Conservation (phyloP, 176 grass and related monocot genomes). For the Zoysia japonica region DNA sequence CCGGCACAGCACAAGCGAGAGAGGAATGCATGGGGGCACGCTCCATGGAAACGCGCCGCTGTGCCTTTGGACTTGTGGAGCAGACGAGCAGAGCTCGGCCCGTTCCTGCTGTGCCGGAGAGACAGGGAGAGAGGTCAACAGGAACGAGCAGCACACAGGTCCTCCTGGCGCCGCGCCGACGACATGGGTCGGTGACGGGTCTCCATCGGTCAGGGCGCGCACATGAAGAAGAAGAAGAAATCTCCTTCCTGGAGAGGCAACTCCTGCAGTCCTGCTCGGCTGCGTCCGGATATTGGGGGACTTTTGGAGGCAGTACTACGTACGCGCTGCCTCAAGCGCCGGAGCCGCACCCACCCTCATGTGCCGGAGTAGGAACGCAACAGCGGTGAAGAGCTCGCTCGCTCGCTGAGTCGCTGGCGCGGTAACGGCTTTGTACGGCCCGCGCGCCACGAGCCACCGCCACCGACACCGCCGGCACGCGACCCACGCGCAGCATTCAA, state of each 20-base stretch:
- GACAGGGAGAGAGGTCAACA: no score
- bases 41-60: neutral
- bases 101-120: no score
- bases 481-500: neutral
- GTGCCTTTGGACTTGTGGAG: neutral
- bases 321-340: neutral
- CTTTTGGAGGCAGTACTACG: neutral
- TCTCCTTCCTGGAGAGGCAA: neutral
- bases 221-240: no score
- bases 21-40: neutral
- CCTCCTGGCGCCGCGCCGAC: no score
- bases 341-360: no score
- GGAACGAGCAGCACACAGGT: no score
- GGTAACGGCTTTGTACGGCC: neutral
- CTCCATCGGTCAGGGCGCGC: neutral
- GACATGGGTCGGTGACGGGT: neutral
- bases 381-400: no score
- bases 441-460: neutral
- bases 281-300: neutral
- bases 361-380: no score
- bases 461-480: conserved; percentile 24
- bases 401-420: no score
- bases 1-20: no score
- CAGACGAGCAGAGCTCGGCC: no score
- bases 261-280: neutral